Evolutionary conservation across 331 rosid species (phyloP).

Genomic region (Acacia pycnantha): DNA sequence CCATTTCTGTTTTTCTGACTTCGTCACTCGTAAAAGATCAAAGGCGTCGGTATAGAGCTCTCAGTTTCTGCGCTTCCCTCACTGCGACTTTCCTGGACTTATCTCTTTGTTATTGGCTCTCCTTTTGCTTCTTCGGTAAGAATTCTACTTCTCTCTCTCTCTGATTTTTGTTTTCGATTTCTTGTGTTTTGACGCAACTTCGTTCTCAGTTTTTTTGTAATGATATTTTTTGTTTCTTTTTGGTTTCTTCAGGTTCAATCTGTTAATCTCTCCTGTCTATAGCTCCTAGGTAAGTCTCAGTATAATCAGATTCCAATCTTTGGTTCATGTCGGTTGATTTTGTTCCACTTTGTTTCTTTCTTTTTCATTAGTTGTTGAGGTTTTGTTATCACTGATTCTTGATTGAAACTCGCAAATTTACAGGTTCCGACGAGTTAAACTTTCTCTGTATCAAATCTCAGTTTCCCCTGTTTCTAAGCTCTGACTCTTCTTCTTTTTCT

Average conservation of each 20-base stretch:
- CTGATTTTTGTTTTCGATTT: neutral
- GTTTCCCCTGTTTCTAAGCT: neutral
- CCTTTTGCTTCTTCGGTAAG: neutral
- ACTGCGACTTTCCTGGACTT: neutral
- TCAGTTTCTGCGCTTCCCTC: neutral
- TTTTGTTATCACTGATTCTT: neutral
- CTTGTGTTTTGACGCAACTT: neutral
- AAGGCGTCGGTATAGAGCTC: neutral
- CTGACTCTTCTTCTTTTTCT: neutral
- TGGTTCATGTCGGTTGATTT: neutral
- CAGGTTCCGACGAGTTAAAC: neutral
- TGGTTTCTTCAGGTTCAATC: conserved; percentile 4
- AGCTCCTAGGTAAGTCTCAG: neutral
- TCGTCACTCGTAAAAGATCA: conserved; percentile 9
- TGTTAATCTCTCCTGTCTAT: neutral
- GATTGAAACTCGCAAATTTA: neutral
- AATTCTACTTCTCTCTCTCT: neutral
- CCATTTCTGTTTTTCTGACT: neutral
- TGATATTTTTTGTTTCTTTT: neutral
- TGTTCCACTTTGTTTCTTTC: neutral
- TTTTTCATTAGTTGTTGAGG: neutral
- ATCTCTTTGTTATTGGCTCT: neutral
- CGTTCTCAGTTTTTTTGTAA: neutral
- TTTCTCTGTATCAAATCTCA: neutral
- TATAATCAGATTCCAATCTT: neutral